phyloP scores from a whole-genome alignment of 2,329 filamentous ascomycete species.

The Claviceps maximensis region DNA sequence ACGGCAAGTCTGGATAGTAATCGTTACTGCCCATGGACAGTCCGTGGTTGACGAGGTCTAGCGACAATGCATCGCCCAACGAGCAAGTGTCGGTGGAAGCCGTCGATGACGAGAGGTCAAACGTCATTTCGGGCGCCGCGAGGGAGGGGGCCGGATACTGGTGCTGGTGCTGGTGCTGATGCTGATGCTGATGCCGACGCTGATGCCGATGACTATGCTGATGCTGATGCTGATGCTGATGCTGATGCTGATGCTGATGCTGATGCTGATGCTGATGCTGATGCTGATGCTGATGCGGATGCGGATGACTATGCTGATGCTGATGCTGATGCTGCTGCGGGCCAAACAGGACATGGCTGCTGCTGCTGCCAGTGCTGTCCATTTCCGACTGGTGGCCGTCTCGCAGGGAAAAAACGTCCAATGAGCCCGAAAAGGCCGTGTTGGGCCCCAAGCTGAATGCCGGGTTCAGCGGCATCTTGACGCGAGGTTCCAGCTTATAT shows the following conservation, averaged over 20 bases:
- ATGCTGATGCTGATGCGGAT: background rate
- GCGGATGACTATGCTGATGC: background rate
- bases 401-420: constrained; percentile 6
- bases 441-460: constrained; percentile 6
- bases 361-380: background rate
- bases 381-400: background rate
- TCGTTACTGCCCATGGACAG: background rate
- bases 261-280: background rate
- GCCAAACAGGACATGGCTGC: background rate
- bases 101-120: constrained; percentile 2
- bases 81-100: background rate
- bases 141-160: background rate
- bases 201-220: background rate
- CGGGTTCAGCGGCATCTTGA: constrained; percentile 8
- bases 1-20: constrained; percentile 3
- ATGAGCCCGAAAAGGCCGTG: constrained; percentile 3
- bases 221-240: background rate
- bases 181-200: background rate
- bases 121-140: constrained; percentile 2
- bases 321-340: background rate
- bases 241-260: background rate
- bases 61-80: background rate
- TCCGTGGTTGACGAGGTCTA: background rate
- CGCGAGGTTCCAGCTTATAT: constrained; percentile 6
- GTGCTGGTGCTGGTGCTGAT: background rate